phyloP scores from a whole-genome alignment of 768 basidiomycete genomes.

The Suillus cothurnatus region DNA sequence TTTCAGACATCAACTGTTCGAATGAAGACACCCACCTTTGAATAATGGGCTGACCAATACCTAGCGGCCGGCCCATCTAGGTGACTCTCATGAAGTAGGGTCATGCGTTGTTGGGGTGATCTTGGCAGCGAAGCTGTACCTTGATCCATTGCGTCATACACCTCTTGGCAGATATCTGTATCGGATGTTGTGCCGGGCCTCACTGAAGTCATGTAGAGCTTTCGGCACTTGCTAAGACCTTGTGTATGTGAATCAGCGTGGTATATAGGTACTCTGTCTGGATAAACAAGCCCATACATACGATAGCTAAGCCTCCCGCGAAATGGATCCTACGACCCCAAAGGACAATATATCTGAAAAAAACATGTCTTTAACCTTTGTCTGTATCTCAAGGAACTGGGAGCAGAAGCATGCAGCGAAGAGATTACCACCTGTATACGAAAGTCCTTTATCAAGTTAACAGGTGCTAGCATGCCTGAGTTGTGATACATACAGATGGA shows the following conservation, averaged over 20 bases:
- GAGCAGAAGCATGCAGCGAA: not conserved
- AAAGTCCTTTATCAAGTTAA: constrained; percentile 3
- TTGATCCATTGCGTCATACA: too few relatives aligned
- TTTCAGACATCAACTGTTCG: not conserved
- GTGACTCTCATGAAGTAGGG: not conserved
- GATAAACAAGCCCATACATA: not conserved
- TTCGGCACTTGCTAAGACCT: not conserved
- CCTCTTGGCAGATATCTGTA: not conserved
- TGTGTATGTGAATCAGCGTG: not conserved
- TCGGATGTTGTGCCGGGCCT: not conserved
- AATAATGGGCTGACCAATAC: not conserved
- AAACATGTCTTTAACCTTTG: not conserved
- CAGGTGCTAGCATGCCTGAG: not conserved
- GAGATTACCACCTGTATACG: constrained; percentile 1
- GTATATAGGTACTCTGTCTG: not conserved
- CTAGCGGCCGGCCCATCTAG: not conserved
- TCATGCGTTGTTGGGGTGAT: not conserved
- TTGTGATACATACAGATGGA: not conserved
- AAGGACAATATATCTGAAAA: too few relatives aligned
- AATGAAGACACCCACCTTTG: not conserved
- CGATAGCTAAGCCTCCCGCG: too few relatives aligned
- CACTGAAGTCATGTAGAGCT: not conserved
- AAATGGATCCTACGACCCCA: too few relatives aligned
- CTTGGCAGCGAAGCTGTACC: not conserved
- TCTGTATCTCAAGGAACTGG: constrained; percentile 3